These are phyloP conservation scores for Pseudocercospora fuligena DNA, from an alignment of 2,329 filamentous ascomycete genomes.

Conservation along the genomic window DNA sequence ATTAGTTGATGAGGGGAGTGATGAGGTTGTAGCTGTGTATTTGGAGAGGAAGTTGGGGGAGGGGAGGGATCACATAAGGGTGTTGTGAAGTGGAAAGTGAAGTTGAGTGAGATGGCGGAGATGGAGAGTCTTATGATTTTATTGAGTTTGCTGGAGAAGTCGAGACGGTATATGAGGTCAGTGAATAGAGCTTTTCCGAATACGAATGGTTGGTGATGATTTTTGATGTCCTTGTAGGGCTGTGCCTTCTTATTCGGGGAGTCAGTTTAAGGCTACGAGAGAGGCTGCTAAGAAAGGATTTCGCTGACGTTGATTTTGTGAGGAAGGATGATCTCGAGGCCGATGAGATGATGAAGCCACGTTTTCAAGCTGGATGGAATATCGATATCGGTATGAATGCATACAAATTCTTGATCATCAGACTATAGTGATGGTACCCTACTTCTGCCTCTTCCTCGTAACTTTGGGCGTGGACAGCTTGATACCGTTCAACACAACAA, in stretches of 20 bases:
- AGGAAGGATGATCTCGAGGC: background rate
- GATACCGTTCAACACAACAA: background rate
- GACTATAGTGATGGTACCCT: no score
- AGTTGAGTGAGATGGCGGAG: slow-evolving; percentile 20
- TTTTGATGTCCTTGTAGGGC: background rate
- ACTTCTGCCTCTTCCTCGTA: background rate
- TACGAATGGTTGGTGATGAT: slow-evolving; percentile 7
- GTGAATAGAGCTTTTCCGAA: slow-evolving; percentile 11
- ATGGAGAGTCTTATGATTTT: slow-evolving; percentile 26
- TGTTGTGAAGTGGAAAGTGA: slow-evolving; percentile 11
- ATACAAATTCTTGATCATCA: no score
- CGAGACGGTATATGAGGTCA: slow-evolving; percentile 15
- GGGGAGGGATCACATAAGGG: slow-evolving; percentile 17
- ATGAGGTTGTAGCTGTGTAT: slow-evolving; percentile 27
- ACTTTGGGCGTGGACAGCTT: background rate
- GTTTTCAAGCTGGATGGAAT: no score
- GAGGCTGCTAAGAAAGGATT: background rate
- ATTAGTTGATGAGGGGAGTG: slow-evolving; percentile 24
- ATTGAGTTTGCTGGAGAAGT: slow-evolving; percentile 23
- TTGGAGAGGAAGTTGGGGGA: slow-evolving; percentile 19
- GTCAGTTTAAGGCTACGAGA: background rate
- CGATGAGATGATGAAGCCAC: background rate
- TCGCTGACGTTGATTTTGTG: background rate
- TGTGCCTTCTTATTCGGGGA: background rate
- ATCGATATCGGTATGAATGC: no score